Conservation (phyloP, 352 stramenopile species). For the Phytopythium vexans region DNA sequence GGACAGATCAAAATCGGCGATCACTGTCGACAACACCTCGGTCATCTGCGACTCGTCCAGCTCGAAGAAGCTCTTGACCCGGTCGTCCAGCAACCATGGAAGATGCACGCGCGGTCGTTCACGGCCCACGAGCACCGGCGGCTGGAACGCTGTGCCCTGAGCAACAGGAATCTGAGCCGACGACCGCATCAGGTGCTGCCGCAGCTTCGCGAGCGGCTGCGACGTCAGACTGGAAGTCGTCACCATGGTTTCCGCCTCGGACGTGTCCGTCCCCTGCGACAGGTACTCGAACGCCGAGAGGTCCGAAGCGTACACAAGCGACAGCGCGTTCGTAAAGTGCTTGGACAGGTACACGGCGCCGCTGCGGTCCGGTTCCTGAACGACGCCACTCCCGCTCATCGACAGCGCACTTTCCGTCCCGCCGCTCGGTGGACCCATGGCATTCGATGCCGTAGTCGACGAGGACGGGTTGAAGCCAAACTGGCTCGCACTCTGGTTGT, state of each 20-base stretch:
- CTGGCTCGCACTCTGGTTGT: too few relatives aligned
- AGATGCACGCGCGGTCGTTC: constrained; percentile 29
- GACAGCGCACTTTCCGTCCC: too few relatives aligned
- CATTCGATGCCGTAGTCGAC: too few relatives aligned
- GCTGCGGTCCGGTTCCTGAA: constrained; percentile 5
- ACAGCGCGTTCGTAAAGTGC: constrained; percentile 62
- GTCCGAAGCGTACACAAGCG: constrained; percentile 67
- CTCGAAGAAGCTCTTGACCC: constrained; percentile 34
- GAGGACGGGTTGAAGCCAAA: too few relatives aligned
- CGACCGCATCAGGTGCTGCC: constrained; percentile 4
- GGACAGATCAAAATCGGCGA: constrained; percentile 30
- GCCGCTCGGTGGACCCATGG: too few relatives aligned
- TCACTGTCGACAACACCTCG: constrained; percentile 43
- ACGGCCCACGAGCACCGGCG: constrained; percentile 33
- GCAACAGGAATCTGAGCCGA: constrained; percentile 1
- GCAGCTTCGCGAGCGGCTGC: neutral
- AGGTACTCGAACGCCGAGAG: constrained; percentile 43
- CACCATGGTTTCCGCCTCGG: neutral
- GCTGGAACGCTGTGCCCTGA: constrained; percentile 30
- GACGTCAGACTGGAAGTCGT: neutral
- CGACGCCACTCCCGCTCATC: neutral
- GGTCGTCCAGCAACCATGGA: constrained; percentile 39
- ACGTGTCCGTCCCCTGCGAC: constrained; percentile 1
- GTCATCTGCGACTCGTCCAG: constrained; percentile 42
- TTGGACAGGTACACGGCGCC: constrained; percentile 62